Evolutionary conservation across 2,329 filamentous ascomycete genomes (phyloP).

Genomic region (Ceratocystis smalleyi): DNA sequence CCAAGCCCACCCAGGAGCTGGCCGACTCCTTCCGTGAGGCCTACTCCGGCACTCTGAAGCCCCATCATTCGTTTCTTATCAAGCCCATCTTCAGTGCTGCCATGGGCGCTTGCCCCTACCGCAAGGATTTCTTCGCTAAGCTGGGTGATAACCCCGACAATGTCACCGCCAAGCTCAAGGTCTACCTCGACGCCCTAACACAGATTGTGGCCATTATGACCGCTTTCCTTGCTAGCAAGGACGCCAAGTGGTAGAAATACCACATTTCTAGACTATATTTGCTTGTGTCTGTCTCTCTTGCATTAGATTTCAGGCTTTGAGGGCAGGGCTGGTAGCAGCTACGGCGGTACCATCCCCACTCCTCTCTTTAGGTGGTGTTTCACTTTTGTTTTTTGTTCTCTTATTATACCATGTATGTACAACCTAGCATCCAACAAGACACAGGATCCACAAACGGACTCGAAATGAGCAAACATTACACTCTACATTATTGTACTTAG

Average conservation of each 20-base stretch:
- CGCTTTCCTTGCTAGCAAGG: constrained; percentile 39
- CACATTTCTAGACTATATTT: background rate
- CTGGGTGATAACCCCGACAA: constrained; percentile 51
- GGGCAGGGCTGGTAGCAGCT: no score
- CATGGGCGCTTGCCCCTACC: constrained; percentile 85
- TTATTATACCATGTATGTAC: background rate
- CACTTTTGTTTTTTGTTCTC: background rate
- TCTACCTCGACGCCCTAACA: constrained; percentile 65
- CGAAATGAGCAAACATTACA: background rate
- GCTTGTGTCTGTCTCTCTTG: background rate
- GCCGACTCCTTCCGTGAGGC: constrained; percentile 71
- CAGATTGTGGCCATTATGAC: constrained; percentile 63
- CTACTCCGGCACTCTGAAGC: constrained; percentile 78
- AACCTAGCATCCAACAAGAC: background rate
- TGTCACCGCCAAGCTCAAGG: constrained; percentile 47
- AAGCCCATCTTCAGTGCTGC: constrained; percentile 87
- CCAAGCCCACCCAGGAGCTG: constrained; percentile 57
- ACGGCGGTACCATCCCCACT: background rate
- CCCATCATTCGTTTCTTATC: constrained; percentile 74
- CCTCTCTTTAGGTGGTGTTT: background rate
- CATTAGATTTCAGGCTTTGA: background rate
- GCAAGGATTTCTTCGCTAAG: constrained; percentile 85
- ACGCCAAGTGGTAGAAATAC: constrained; percentile 39
- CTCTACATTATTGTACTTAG: background rate
- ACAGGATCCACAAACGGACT: background rate